A percentile compares a stretch with the other conserved stretches of the same genome.
Evolutionary conservation across 495 filamentous ascomycete genomes (phyloP).

Genomic region (Glonium stellatum): DNA sequence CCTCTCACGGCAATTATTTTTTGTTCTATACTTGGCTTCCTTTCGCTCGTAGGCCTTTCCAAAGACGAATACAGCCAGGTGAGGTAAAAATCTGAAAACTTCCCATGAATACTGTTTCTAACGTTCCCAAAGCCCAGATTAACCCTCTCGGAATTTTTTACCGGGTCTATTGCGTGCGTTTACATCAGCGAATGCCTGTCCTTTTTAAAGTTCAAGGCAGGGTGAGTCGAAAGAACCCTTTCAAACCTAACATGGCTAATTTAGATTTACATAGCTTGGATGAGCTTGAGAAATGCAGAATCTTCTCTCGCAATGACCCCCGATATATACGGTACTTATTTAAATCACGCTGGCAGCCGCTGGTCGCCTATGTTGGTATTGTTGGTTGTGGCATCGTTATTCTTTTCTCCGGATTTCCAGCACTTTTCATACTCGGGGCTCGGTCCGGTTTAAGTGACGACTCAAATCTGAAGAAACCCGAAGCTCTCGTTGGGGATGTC

Average conservation of each 20-base stretch:
- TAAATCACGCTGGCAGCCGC: conserved; percentile 16
- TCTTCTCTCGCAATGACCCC: conserved; percentile 10
- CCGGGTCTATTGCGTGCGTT: conserved; percentile 8
- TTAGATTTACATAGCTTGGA: conserved; percentile 2
- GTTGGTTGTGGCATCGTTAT: conserved; percentile 7
- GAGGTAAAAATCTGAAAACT: background rate
- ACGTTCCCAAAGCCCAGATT: conserved; percentile 7
- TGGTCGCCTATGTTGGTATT: conserved; percentile 12
- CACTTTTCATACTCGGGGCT: conserved; percentile 9
- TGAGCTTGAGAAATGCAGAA: conserved; percentile 4
- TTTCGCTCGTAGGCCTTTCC: conserved; percentile 13
- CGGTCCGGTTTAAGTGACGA: conserved; percentile 3
- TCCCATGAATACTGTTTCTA: background rate
- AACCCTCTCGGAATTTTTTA: conserved; percentile 12
- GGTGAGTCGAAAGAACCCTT: conserved; percentile 3
- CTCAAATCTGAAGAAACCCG: conserved; percentile 4
- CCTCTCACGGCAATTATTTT: conserved; percentile 11
- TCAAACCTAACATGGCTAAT: background rate
- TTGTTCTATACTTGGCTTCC: conserved; percentile 11
- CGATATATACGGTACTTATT: conserved; percentile 10
- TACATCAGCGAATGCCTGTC: conserved; percentile 8
- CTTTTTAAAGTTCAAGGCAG: conserved; percentile 17
- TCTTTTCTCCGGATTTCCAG: conserved; percentile 11
- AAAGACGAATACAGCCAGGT: conserved; percentile 12
- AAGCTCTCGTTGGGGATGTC: conserved; percentile 8